Evolutionary conservation across 495 filamentous ascomycete species (phyloP).

Genomic region (Trichoderma asperelloides): DNA sequence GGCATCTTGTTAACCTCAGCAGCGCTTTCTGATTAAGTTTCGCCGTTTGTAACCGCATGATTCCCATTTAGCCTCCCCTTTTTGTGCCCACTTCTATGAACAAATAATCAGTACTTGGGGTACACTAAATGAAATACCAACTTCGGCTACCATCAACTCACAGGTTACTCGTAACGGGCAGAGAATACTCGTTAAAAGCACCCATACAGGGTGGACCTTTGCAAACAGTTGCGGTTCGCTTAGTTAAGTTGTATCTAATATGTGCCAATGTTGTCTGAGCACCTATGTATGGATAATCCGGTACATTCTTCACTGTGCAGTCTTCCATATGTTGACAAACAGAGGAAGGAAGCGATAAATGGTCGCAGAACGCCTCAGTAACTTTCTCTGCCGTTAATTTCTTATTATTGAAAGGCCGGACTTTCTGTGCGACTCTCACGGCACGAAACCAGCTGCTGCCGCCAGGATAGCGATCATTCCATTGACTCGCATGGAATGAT

Average conservation of each 20-base stretch:
- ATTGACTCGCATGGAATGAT: not conserved
- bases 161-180: not conserved
- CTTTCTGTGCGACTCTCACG: not conserved
- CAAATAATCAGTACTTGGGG: too few species aligned
- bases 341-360: not conserved
- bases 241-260: not conserved
- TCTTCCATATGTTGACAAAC: conserved; percentile 1
- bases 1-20: too few species aligned
- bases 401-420: not conserved
- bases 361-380: not conserved
- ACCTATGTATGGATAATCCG: not conserved
- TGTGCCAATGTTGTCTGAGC: not conserved
- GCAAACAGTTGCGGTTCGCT: not conserved
- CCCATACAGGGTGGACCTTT: not conserved
- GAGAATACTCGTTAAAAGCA: not conserved
- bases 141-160: not conserved
- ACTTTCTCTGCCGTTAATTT: not conserved
- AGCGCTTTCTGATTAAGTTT: too few species aligned
- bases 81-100: too few species aligned
- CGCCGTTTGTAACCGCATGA: too few species aligned
- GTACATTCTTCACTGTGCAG: not conserved
- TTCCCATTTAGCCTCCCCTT: too few species aligned
- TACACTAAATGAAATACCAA: too few species aligned
- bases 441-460: not conserved
- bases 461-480: not conserved